Evolutionary conservation across 768 basidiomycete species (phyloP).

Genomic region (Boletellus ananas): DNA sequence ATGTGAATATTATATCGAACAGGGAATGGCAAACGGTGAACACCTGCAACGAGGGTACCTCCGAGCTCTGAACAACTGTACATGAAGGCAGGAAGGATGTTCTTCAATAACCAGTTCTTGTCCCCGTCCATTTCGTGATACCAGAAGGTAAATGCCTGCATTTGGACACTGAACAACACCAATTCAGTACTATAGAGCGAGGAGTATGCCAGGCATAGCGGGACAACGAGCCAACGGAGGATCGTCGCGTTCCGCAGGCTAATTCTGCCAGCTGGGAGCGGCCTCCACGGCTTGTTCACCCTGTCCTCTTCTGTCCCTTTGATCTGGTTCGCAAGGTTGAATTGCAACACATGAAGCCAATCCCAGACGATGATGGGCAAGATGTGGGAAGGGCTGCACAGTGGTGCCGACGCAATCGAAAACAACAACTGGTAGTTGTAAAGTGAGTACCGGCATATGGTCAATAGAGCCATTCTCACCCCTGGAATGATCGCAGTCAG

Average conservation of each 20-base stretch:
- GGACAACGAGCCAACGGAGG: conserved; percentile 35
- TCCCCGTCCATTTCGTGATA: conserved; percentile 40
- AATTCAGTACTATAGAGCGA: conserved; percentile 29
- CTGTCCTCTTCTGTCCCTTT: conserved; percentile 40
- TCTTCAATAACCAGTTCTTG: conserved; percentile 37
- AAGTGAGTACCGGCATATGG: not conserved
- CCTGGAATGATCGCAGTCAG: conserved; percentile 45
- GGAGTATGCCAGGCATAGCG: conserved; percentile 34
- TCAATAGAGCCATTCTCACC: conserved; percentile 26
- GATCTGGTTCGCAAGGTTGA: conserved; percentile 42
- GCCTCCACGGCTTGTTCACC: conserved; percentile 43
- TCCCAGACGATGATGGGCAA: conserved; percentile 38
- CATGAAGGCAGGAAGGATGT: conserved; percentile 36
- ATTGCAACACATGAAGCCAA: conserved; percentile 43
- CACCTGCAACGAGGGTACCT: conserved; percentile 38
- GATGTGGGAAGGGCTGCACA: conserved; percentile 13
- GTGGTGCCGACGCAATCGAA: conserved; percentile 31
- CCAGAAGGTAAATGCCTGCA: conserved; percentile 30
- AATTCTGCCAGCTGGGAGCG: conserved; percentile 42
- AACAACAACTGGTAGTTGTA: conserved; percentile 28
- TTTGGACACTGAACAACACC: conserved; percentile 32
- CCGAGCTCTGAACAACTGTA: conserved; percentile 38
- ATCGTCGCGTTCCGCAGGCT: conserved; percentile 29
- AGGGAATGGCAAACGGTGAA: not conserved
- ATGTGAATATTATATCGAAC: not conserved